Percentiles rank a stretch among this genome's conserved stretches.
Evolutionary conservation across 2,329 filamentous ascomycete genomes (phyloP).

Genomic region (Claviceps monticola): DNA sequence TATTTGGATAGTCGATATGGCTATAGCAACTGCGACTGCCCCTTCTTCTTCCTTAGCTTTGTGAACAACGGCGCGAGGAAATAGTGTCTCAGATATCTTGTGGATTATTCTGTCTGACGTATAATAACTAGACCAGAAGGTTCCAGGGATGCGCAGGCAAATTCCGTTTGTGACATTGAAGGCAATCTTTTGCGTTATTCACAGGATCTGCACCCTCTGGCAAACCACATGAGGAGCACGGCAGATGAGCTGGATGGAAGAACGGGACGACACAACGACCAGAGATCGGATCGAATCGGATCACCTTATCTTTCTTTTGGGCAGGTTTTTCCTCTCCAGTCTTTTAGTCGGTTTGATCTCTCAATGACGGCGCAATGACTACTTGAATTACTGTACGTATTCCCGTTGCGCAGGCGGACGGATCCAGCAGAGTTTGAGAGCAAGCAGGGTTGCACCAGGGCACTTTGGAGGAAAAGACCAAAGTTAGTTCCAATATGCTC

Average conservation of each 20-base stretch:
- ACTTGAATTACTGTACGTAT: background rate
- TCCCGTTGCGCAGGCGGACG: background rate
- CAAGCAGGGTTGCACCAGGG: background rate
- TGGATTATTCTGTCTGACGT: slow-evolving; percentile 1
- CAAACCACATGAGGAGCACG: background rate
- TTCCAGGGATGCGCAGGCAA: background rate
- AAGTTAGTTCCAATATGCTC: background rate
- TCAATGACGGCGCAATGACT: background rate
- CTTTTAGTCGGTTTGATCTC: background rate
- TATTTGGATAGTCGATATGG: background rate
- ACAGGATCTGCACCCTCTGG: background rate
- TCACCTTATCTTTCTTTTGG: background rate
- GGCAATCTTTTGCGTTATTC: background rate
- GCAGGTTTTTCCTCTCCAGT: background rate
- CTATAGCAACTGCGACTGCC: background rate
- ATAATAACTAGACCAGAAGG: background rate
- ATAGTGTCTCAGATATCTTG: background rate
- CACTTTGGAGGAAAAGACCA: background rate
- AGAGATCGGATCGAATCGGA: too few relatives aligned
- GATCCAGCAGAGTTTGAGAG: background rate
- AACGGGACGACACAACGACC: background rate
- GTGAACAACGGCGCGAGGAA: background rate
- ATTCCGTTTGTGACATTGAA: background rate
- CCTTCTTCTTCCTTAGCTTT: background rate
- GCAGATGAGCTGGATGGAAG: background rate